Base-by-base conservation (phyloP, 371 early-diverging fungal species). In the Neoconidiobolus thromboides region DNA sequence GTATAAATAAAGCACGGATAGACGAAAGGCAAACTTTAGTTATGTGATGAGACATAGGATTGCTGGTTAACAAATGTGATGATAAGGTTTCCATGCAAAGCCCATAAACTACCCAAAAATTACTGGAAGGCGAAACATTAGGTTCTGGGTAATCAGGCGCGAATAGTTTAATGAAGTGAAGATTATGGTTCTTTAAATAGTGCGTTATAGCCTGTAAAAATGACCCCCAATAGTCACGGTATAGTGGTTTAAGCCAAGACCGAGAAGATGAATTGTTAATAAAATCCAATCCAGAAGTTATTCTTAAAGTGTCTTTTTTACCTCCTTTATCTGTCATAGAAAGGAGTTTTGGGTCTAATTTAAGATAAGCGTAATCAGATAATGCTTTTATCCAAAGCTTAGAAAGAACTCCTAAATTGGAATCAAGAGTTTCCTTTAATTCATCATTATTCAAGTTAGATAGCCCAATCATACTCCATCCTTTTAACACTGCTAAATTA, bases 381-480 rank as follows among this genome's bases (percentile, higher is more conserved):
- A 81, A 68, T 1, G 79, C 76, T 6, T 74, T 71, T 4, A 78
- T 62, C 79, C 78, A 81, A 55, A 78, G 64, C 40, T 74, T 75
- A 62, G 76, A 76, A n/a, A 80, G 63, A 7, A 73, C 71, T 15
- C 68, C 62, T 55, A 80, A 44, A 49, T 80, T 77, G 58, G 86
- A 83, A 58, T 74, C 67, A 7, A 86, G 66, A 2, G 83, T 74
- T 3, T 72, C 70, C 10, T 62, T 64, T 55, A 89, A 60, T 44
- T 80, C 83, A 36, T 68, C 69, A 36, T 79, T 76, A 38, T 69
- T 71, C 9, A 73, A 69, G 40, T 74, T 72, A 0, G 84, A 75
- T 0, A 77, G 75, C 53, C 80, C 80, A 3, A 89, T 71, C 59
- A 82, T 79, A 1, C 87, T 86, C 89, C 89, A 91, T 1, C 87